Percentiles rank a stretch among this genome's conserved stretches.
These are phyloP conservation scores for Dentipellis fragilis DNA, from an alignment of 768 basidiomycete species.

Conservation along the genomic window DNA sequence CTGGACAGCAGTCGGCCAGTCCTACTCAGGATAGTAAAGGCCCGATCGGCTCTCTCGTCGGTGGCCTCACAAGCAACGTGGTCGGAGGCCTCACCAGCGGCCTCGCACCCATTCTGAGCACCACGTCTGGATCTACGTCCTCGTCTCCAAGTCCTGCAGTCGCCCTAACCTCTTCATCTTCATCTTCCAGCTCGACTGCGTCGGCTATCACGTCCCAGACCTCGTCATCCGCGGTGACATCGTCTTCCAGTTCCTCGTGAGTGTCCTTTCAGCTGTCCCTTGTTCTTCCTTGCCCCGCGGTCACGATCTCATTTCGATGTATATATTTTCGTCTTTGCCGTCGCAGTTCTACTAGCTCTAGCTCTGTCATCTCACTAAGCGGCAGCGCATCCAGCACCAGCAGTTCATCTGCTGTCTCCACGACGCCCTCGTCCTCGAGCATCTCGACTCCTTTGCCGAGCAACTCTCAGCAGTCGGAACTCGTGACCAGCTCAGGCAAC, in stretches of 20 bases:
- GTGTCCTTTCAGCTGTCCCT: background rate
- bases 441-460: background rate
- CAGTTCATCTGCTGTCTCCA: background rate
- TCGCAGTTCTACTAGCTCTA: background rate
- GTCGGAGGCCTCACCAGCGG: conserved; percentile 8
- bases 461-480: background rate
- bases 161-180: conserved; percentile 14
- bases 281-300: background rate
- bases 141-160: conserved; percentile 15
- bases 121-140: background rate
- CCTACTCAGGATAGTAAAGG: too few relatives aligned
- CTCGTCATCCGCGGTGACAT: background rate
- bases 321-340: background rate
- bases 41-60: too few relatives aligned
- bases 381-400: background rate
- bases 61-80: conserved; percentile 10
- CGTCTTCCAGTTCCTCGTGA: background rate
- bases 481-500: conserved; percentile 7
- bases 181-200: conserved; percentile 5
- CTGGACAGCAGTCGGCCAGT: too few relatives aligned
- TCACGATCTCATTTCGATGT: background rate
- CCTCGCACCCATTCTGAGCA: background rate
- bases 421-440: background rate
- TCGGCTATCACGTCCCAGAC: background rate
- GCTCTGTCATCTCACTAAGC: background rate